phyloP scores from a whole-genome alignment of 2,329 filamentous ascomycete species.

The Penicillium sp. region DNA sequence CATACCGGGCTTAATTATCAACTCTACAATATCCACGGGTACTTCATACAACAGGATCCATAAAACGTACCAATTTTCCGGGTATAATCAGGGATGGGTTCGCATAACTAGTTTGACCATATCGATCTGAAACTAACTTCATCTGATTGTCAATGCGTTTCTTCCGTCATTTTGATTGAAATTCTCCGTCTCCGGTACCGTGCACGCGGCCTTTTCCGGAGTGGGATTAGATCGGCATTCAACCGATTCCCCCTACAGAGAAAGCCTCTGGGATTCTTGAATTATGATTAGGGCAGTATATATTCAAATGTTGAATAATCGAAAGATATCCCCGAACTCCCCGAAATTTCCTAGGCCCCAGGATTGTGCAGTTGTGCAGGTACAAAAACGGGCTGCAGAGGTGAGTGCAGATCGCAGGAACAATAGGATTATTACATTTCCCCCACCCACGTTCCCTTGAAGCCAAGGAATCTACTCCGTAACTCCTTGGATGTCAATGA shows the following conservation, averaged over 20 bases:
- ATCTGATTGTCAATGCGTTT: not conserved
- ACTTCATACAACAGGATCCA: too few relatives aligned
- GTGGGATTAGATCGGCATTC: not conserved
- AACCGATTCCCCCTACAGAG: not conserved
- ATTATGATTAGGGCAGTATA: not conserved
- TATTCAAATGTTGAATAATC: not conserved
- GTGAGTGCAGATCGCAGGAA: not conserved
- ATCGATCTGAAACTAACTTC: too few relatives aligned
- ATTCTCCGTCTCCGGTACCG: not conserved
- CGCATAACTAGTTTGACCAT: not conserved
- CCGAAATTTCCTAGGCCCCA: not conserved
- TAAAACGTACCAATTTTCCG: too few relatives aligned
- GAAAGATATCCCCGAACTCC: not conserved
- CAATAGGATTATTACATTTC: not conserved
- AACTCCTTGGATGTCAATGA: not conserved
- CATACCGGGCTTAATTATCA: too few relatives aligned
- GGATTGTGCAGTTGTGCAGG: not conserved
- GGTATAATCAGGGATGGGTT: too few relatives aligned
- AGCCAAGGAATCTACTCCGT: not conserved
- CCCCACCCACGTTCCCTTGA: not conserved
- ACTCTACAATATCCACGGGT: too few relatives aligned
- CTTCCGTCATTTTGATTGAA: not conserved
- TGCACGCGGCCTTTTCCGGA: not conserved
- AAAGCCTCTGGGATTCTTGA: not conserved
- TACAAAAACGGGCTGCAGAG: not conserved